A percentile compares a stretch with the other conserved stretches of the same genome.
phyloP scores from a whole-genome alignment of 129 eudicot genomes.

The Smallanthus sonchifolius region DNA sequence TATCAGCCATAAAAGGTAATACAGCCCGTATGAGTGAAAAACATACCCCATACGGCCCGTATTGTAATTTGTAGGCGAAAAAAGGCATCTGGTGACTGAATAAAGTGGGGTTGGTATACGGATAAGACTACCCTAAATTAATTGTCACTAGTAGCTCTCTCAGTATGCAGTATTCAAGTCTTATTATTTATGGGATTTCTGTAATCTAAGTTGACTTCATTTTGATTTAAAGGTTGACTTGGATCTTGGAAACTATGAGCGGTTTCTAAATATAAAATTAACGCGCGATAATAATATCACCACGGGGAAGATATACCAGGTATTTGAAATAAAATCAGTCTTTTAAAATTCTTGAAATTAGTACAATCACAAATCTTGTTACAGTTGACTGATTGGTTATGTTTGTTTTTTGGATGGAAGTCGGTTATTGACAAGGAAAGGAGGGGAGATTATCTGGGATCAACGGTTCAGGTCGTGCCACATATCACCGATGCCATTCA shows the following conservation, averaged over 20 bases:
- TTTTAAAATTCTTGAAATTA: background rate
- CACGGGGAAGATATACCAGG: constrained; percentile 95
- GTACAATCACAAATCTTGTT: background rate
- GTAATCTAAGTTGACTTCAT: constrained; percentile 7
- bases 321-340: constrained; percentile 8
- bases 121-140: background rate
- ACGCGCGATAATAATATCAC: constrained; percentile 92
- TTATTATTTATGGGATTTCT: background rate
- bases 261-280: constrained; percentile 76
- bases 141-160: background rate
- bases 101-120: no score
- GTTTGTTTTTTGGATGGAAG: constrained; percentile 37
- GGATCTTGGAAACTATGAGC: constrained; percentile 98
- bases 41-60: no score
- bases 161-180: background rate
- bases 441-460: constrained; percentile 91
- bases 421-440: constrained; percentile 87
- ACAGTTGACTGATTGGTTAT: background rate
- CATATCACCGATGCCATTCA: constrained; percentile 96
- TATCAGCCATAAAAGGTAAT: no score
- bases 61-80: no score
- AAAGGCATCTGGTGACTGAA: no score
- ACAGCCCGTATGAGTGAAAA: no score
- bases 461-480: constrained; percentile 95
- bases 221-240: constrained; percentile 74